These are phyloP conservation scores for Eucalyptus polybractea DNA, from an alignment of 345 rosid species.

Conservation along the genomic window DNA sequence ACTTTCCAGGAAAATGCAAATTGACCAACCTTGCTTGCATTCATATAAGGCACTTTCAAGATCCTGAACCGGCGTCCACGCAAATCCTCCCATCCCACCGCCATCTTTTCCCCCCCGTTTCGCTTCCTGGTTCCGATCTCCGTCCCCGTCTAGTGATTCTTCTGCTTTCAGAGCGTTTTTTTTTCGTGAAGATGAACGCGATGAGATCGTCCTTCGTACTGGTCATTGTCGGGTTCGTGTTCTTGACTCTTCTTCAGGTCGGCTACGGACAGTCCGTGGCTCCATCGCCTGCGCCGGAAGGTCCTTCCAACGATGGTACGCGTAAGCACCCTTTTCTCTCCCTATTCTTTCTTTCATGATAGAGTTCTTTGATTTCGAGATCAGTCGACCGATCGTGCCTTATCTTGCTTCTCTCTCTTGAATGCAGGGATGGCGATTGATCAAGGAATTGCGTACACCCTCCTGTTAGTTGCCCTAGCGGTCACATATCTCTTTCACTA, in stretches of 20 bases:
- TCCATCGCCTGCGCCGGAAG: slow-evolving; percentile 21
- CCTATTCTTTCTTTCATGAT: not conserved
- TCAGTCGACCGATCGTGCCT: not conserved
- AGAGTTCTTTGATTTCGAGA: not conserved
- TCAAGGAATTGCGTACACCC: slow-evolving; percentile 11
- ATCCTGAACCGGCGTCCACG: not conserved
- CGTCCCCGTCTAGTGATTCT: not conserved
- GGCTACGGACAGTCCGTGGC: slow-evolving; percentile 15
- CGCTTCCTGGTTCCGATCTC: not conserved
- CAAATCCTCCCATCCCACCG: not conserved
- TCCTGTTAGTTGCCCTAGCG: slow-evolving; percentile 3
- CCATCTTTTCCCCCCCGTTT: not conserved
- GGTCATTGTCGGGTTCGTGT: slow-evolving; percentile 11
- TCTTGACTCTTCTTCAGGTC: slow-evolving; percentile 22
- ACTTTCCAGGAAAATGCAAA: slow-evolving; percentile 1
- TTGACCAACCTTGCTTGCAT: not conserved
- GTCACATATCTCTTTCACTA: slow-evolving; percentile 9
- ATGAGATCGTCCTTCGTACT: not conserved
- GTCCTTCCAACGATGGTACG: slow-evolving; percentile 29
- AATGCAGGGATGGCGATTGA: slow-evolving; percentile 12
- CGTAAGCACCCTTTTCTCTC: not conserved
- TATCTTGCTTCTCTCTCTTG: not conserved
- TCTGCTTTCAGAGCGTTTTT: not conserved
- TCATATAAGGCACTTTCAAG: not conserved
- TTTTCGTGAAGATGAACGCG: slow-evolving; percentile 2